Conservation (phyloP, 495 filamentous ascomycete species). For the Usnea hakonensis region DNA sequence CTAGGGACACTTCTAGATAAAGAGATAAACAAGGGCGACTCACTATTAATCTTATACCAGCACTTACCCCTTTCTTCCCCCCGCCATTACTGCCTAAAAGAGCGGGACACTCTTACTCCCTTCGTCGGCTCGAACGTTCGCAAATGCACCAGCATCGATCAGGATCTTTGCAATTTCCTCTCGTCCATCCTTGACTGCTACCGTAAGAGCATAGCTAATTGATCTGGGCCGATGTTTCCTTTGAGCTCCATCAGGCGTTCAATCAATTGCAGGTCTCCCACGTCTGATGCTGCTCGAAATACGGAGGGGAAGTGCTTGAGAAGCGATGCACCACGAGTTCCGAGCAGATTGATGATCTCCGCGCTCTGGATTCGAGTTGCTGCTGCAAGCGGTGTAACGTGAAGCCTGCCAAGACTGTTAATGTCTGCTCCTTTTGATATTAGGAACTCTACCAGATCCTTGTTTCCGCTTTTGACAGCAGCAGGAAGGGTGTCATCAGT, state of each 20-base stretch:
- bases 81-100: neutral
- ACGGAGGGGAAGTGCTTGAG: neutral
- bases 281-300: neutral
- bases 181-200: neutral
- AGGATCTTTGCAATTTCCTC: neutral
- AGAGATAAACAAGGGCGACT: too few relatives aligned
- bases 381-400: neutral
- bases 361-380: neutral
- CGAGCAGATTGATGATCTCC: neutral
- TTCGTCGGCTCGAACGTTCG: neutral
- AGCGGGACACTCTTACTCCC: neutral
- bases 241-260: neutral
- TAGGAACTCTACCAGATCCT: neutral
- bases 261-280: neutral
- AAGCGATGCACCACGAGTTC: neutral
- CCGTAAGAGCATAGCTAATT: neutral
- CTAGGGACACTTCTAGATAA: too few relatives aligned
- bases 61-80: too few relatives aligned
- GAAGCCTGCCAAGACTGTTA: neutral
- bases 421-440: neutral
- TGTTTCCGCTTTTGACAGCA: neutral
- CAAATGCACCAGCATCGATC: constrained; percentile 1
- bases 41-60: too few relatives aligned
- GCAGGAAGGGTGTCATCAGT: neutral
- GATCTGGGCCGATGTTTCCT: neutral